Evolutionary conservation across 768 basidiomycete species (phyloP).

Genomic region (Pisolithus orientalis): DNA sequence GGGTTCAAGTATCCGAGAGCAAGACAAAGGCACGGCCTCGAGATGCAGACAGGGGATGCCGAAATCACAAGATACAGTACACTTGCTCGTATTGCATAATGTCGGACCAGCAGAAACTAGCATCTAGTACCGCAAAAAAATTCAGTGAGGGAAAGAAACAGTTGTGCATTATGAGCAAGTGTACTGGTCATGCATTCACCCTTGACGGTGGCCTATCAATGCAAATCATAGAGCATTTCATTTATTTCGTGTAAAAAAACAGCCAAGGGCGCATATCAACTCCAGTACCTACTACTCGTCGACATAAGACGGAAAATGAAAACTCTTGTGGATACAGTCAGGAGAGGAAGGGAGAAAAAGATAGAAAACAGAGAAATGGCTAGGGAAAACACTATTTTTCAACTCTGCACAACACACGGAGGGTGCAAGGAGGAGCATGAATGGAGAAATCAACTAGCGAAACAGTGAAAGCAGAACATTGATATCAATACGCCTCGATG

Average conservation of each 20-base stretch:
- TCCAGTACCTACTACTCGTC: slow-evolving; percentile 11
- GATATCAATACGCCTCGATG: slow-evolving; percentile 10
- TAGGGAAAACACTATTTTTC: slow-evolving; percentile 10
- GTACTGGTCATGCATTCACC: no score
- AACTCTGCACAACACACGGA: slow-evolving; percentile 1
- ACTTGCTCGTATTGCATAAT: no score
- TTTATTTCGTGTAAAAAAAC: background rate
- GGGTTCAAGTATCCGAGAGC: background rate
- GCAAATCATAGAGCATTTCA: no score
- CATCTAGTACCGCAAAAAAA: no score
- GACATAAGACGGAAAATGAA: slow-evolving; percentile 7
- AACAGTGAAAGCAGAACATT: slow-evolving; percentile 14
- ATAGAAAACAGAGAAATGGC: slow-evolving; percentile 5
- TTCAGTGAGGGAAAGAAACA: no score
- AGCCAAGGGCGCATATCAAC: slow-evolving; percentile 2
- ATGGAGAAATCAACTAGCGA: slow-evolving; percentile 11
- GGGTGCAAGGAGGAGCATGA: slow-evolving; percentile 3
- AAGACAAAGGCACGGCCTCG: background rate
- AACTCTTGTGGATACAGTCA: slow-evolving; percentile 24
- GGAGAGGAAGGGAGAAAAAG: slow-evolving; percentile 5
- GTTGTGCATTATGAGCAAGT: no score
- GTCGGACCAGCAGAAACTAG: no score
- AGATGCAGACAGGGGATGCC: no score
- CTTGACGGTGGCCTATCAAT: no score
- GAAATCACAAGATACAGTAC: no score